Evolutionary conservation across 148 eudicot genomes (phyloP).

Genomic region (Camellia granthamiana): DNA sequence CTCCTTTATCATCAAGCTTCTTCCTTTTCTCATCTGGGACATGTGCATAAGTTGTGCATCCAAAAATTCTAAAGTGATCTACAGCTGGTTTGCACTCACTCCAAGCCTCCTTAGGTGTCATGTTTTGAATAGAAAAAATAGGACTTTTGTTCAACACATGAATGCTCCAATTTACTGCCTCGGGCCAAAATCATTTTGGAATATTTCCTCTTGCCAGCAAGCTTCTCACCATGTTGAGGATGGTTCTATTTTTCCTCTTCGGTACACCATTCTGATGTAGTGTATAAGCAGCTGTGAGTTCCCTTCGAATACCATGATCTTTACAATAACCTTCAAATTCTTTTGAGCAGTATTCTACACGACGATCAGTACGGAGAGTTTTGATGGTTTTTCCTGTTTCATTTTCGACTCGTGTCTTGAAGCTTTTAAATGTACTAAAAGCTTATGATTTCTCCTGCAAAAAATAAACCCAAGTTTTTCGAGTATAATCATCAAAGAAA

Average conservation of each 20-base stretch:
- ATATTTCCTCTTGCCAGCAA: neutral
- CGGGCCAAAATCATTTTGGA: neutral
- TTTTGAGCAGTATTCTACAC: neutral
- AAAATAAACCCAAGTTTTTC: conserved; percentile 6
- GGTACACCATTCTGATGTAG: neutral
- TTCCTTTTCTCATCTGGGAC: neutral
- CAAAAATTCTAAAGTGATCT: neutral
- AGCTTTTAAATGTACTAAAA: neutral
- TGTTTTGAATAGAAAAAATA: neutral
- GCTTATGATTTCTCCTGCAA: too few relatives aligned
- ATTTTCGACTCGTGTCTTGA: neutral
- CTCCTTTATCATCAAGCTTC: neutral
- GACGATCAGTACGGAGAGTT: neutral
- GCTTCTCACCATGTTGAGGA: neutral
- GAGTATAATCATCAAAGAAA: neutral
- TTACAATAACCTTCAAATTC: neutral
- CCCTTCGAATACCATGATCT: neutral
- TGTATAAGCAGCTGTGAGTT: conserved; percentile 8
- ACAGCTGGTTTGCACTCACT: too few relatives aligned
- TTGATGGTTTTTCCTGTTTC: neutral
- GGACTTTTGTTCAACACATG: neutral
- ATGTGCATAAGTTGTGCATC: neutral
- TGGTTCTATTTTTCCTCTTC: neutral
- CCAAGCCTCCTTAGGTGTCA: too few relatives aligned
- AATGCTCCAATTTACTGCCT: neutral